Conservation (phyloP, 1,284 basidiomycete species). For the Bjerkandera adusta region DNA sequence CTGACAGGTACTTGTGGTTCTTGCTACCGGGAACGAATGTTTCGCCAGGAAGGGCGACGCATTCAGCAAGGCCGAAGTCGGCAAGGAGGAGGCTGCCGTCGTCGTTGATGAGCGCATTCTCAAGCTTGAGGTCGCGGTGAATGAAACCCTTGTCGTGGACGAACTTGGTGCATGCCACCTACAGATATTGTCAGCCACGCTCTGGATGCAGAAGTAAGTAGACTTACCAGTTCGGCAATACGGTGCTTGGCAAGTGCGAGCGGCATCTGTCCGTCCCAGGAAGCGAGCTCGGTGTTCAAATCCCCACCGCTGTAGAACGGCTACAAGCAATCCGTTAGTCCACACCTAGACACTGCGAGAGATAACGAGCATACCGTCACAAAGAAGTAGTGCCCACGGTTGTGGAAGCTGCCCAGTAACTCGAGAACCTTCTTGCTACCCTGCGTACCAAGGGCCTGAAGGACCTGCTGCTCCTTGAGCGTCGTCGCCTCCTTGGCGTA, state of each 20-base stretch:
- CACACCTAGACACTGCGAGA: neutral
- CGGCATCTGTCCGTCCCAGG: constrained; percentile 3
- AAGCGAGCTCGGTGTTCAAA: constrained; percentile 3
- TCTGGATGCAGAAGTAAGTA: neutral
- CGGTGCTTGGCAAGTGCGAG: neutral
- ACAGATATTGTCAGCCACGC: constrained; percentile 1
- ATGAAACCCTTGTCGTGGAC: constrained; percentile 57
- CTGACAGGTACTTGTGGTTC: neutral
- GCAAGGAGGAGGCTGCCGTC: constrained; percentile 53
- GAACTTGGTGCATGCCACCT: neutral
- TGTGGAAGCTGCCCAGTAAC: constrained; percentile 12
- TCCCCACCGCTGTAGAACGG: constrained; percentile 12
- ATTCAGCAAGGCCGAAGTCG: constrained; percentile 54
- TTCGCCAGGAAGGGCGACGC: neutral
- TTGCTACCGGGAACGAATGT: neutral
- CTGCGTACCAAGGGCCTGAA: neutral
- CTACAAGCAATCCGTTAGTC: too few species aligned
- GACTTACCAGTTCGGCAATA: constrained; percentile 7
- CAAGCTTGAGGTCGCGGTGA: constrained; percentile 69
- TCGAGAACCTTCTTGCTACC: neutral
- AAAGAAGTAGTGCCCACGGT: constrained; percentile 8
- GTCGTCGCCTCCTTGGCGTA: neutral
- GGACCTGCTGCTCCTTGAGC: constrained; percentile 5
- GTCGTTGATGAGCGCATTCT: constrained; percentile 53
- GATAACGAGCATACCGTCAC: constrained; percentile 8